Percentiles rank a stretch among this genome's conserved stretches.
These are phyloP conservation scores for Thalassia testudinum DNA, from an alignment of 116 monocot species.

Conservation along the genomic window DNA sequence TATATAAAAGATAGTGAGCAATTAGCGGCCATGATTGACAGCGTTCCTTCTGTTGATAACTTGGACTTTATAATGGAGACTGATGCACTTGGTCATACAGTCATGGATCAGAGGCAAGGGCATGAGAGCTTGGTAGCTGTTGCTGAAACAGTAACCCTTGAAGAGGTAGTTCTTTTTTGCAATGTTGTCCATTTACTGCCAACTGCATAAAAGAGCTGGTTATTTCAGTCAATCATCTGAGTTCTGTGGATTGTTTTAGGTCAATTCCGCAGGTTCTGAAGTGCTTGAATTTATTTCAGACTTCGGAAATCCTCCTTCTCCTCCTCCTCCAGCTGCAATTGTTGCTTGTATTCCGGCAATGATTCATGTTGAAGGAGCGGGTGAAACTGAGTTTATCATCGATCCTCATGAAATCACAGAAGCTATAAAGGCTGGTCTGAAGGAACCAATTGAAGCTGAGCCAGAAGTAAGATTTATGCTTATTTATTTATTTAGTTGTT, in stretches of 20 bases:
- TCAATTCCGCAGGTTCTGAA: constrained; percentile 71
- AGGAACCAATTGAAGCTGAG: constrained; percentile 82
- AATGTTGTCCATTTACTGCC: no score
- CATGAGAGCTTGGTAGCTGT: constrained; percentile 86
- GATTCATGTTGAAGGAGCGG: constrained; percentile 65
- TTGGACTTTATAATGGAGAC: constrained; percentile 98
- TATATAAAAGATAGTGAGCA: constrained; percentile 98
- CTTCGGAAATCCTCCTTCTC: constrained; percentile 68
- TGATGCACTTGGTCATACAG: constrained; percentile 92
- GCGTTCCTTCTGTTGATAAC: constrained; percentile 95
- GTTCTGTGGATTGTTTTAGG: no score
- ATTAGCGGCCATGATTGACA: constrained; percentile 96
- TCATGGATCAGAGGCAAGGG: constrained; percentile 95
- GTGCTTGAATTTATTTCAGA: constrained; percentile 94
- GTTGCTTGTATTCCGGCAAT: constrained; percentile 95
- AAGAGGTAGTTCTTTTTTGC: constrained; percentile 42
- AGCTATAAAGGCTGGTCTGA: constrained; percentile 70
- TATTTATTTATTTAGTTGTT: no score
- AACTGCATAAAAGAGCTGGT: no score
- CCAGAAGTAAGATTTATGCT: constrained; percentile 69
- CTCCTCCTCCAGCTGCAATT: constrained; percentile 86
- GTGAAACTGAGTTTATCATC: constrained; percentile 69
- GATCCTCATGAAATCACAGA: constrained; percentile 68
- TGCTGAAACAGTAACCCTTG: constrained; percentile 89
- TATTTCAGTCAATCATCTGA: no score